Evolutionary conservation across 345 rosid genomes (phyloP).

Genomic region (Capsella bursapastoris): DNA sequence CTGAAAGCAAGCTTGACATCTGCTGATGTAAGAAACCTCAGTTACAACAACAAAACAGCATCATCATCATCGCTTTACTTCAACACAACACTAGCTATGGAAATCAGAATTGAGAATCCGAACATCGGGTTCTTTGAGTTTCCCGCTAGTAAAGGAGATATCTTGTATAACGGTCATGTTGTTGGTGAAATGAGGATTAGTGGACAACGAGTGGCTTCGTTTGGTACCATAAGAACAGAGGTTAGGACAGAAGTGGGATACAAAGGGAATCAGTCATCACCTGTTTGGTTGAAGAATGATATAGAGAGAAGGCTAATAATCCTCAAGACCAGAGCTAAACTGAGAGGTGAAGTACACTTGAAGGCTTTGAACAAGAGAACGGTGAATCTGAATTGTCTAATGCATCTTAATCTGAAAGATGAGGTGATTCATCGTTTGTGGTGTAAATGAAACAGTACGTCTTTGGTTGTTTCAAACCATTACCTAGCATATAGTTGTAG

Average conservation of each 20-base stretch:
- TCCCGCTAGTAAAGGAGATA: slow-evolving; percentile 32
- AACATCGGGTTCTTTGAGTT: slow-evolving; percentile 39
- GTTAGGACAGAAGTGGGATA: slow-evolving; percentile 34
- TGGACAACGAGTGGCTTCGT: slow-evolving; percentile 39
- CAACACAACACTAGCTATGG: slow-evolving; percentile 38
- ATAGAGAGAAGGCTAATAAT: slow-evolving; percentile 34
- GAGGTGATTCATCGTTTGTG: slow-evolving; percentile 28
- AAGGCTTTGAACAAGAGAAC: slow-evolving; percentile 35
- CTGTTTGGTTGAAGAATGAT: slow-evolving; percentile 43
- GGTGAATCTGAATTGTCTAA: slow-evolving; percentile 36
- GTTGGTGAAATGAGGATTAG: slow-evolving; percentile 40
- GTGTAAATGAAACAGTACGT: slow-evolving; percentile 28
- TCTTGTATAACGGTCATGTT: slow-evolving; percentile 35
- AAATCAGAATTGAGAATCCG: slow-evolving; percentile 35
- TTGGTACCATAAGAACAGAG: slow-evolving; percentile 17
- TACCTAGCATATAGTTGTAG: too few relatives aligned
- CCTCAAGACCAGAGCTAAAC: slow-evolving; percentile 27
- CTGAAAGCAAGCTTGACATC: slow-evolving; percentile 32
- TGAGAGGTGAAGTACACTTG: slow-evolving; percentile 43
- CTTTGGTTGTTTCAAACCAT: not conserved
- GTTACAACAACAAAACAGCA: slow-evolving; percentile 30
- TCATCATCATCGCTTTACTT: slow-evolving; percentile 41
- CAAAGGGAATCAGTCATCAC: slow-evolving; percentile 20
- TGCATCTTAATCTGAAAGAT: slow-evolving; percentile 32
- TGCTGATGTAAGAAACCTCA: slow-evolving; percentile 35